Evolutionary conservation across 805 yeast species (phyloP).

Genomic region (Candida maesae): DNA sequence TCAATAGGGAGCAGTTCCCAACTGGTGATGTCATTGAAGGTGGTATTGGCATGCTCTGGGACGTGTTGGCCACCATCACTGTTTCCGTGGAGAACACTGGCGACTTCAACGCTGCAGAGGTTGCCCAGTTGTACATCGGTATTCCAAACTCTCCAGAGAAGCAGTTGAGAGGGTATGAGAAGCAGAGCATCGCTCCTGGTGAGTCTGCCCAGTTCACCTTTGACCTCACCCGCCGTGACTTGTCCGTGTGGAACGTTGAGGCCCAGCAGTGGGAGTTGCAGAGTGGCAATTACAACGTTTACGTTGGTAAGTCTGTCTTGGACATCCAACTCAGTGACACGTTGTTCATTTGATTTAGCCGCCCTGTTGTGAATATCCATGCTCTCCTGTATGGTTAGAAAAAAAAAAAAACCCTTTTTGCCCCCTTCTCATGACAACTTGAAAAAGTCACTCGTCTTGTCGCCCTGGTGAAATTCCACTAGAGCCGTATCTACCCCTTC

Average conservation of each 20-base stretch:
- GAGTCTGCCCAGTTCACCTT: conserved; percentile 1
- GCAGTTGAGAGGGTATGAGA: conserved; percentile 2
- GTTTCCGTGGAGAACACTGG: conserved; percentile 29
- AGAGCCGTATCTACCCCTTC: no score
- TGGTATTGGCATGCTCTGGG: conserved; percentile 9
- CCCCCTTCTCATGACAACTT: no score
- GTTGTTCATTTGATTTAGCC: neutral
- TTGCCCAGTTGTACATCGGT: conserved; percentile 5
- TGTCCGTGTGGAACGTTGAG: conserved; percentile 8
- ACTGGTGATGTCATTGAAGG: conserved; percentile 7
- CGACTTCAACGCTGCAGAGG: conserved; percentile 27
- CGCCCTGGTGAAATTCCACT: no score
- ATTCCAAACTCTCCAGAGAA: conserved; percentile 3
- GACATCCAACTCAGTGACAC: conserved; percentile 5
- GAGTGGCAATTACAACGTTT: conserved; percentile 36
- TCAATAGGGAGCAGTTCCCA: conserved; percentile 14
- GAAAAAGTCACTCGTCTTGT: no score
- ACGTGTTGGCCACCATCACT: conserved; percentile 6
- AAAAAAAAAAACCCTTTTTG: no score
- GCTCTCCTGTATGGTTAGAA: no score
- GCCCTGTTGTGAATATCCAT: no score
- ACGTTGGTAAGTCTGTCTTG: conserved; percentile 33
- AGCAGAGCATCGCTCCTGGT: conserved; percentile 1
- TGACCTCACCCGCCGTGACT: conserved; percentile 8
- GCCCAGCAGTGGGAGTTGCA: conserved; percentile 8